Conservation (phyloP, 495 filamentous ascomycete genomes). For the Niebla homalea region DNA sequence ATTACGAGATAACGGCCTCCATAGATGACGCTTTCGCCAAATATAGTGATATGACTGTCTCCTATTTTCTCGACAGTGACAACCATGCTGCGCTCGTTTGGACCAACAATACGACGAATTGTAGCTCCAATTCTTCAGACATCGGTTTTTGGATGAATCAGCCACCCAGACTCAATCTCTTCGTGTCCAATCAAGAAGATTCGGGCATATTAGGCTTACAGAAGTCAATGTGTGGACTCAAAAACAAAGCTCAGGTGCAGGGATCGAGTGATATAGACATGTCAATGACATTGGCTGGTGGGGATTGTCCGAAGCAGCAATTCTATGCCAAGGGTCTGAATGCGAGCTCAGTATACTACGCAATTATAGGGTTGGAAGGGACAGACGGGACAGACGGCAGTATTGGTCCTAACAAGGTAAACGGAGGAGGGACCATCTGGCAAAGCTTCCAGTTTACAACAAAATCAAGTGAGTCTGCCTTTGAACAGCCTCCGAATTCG, state of each 20-base stretch:
- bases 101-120: constrained; percentile 56
- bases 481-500: background rate
- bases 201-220: constrained; percentile 50
- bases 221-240: constrained; percentile 62
- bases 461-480: constrained; percentile 48
- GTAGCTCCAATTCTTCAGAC: constrained; percentile 33
- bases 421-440: constrained; percentile 55
- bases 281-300: constrained; percentile 54
- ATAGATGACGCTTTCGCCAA: constrained; percentile 59
- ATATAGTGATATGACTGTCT: constrained; percentile 35
- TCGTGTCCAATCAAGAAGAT: constrained; percentile 54
- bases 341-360: constrained; percentile 51
- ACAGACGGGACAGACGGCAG: constrained; percentile 34
- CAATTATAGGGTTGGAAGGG: constrained; percentile 51
- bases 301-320: constrained; percentile 61
- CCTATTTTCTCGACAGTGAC: constrained; percentile 73
- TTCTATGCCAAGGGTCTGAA: constrained; percentile 72
- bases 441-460: constrained; percentile 54
- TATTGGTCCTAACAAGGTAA: constrained; percentile 31
- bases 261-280: constrained; percentile 38
- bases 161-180: constrained; percentile 58
- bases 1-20: constrained; percentile 72
- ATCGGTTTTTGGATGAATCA: constrained; percentile 42
- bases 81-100: constrained; percentile 59
- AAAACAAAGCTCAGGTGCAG: constrained; percentile 46